phyloP scores from a whole-genome alignment of 2,329 filamentous ascomycete species.

The Hirsutella rhossiliensis region DNA sequence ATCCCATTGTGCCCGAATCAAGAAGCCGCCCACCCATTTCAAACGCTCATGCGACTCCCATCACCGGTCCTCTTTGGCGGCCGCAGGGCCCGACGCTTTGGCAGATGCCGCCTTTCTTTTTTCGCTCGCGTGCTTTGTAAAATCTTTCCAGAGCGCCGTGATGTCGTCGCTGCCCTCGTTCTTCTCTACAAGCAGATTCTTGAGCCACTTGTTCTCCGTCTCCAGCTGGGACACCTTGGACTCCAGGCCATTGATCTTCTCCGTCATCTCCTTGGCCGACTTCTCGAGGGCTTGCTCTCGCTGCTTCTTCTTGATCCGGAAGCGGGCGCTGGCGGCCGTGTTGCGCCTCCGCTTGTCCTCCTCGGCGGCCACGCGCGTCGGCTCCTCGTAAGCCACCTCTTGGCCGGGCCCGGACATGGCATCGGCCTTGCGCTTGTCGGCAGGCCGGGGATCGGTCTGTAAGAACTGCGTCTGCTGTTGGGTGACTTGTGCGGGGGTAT shows the following conservation, averaged over 20 bases:
- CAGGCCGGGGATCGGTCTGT: constrained; percentile 16
- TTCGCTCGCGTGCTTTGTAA: constrained; percentile 24
- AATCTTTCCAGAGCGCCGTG: constrained; percentile 38
- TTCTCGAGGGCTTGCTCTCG: constrained; percentile 76
- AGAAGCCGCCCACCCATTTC: background rate
- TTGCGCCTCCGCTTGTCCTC: constrained; percentile 86
- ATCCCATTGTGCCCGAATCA: background rate
- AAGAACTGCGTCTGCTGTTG: constrained; percentile 24
- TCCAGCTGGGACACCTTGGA: constrained; percentile 64
- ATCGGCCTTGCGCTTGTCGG: constrained; percentile 36
- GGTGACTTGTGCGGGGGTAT: constrained; percentile 26
- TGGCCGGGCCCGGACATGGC: constrained; percentile 24
- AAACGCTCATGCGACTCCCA: background rate
- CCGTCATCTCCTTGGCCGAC: constrained; percentile 70
- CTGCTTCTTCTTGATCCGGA: constrained; percentile 94
- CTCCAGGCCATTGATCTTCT: constrained; percentile 66
- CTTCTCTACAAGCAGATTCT: constrained; percentile 72
- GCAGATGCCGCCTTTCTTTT: constrained; percentile 16
- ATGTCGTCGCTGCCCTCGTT: constrained; percentile 51
- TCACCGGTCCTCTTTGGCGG: constrained; percentile 12
- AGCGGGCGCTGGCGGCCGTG: constrained; percentile 77
- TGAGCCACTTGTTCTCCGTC: constrained; percentile 73
- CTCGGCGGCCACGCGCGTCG: constrained; percentile 63
- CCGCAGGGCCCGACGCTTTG: constrained; percentile 10
- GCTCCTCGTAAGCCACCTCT: constrained; percentile 52